These are phyloP conservation scores for Eutrema heterophyllum DNA, from an alignment of 345 rosid species.

Conservation along the genomic window DNA sequence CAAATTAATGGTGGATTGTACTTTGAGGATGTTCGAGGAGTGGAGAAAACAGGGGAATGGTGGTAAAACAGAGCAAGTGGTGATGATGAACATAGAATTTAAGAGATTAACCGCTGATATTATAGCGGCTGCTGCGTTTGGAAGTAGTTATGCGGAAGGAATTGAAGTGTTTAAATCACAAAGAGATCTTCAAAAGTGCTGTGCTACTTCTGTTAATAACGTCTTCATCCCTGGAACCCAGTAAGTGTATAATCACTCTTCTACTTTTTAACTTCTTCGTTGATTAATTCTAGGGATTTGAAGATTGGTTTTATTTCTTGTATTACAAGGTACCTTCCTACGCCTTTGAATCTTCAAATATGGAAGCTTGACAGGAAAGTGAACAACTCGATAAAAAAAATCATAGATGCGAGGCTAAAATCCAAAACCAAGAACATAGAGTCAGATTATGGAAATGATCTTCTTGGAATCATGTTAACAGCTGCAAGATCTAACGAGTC, in stretches of 20 bases:
- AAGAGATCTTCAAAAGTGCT: slow-evolving; percentile 34
- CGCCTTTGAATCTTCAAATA: slow-evolving; percentile 32
- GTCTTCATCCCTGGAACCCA: slow-evolving; percentile 41
- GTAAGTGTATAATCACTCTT: slow-evolving; percentile 10
- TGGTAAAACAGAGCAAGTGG: background rate
- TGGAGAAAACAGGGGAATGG: slow-evolving; percentile 31
- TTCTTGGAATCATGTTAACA: slow-evolving; percentile 41
- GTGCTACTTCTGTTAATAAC: slow-evolving; percentile 10
- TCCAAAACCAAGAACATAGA: background rate
- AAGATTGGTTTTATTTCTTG: background rate
- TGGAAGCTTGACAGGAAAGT: slow-evolving; percentile 41
- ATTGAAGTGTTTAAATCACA: slow-evolving; percentile 40
- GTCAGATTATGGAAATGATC: slow-evolving; percentile 33
- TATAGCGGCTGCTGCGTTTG: slow-evolving; percentile 48
- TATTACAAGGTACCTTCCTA: slow-evolving; percentile 43
- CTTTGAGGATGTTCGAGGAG: slow-evolving; percentile 24
- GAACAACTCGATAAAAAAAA: too few species aligned
- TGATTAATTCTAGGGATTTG: background rate
- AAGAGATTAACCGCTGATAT: slow-evolving; percentile 44
- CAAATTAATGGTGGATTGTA: slow-evolving; percentile 29
- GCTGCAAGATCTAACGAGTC: background rate
- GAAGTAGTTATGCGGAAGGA: slow-evolving; percentile 43
- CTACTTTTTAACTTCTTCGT: background rate
- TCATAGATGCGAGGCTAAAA: background rate
- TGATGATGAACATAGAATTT: slow-evolving; percentile 31